A percentile compares a stretch with the other conserved stretches of the same genome.
Evolutionary conservation across 2,329 filamentous ascomycete species (phyloP).

Genomic region (Cryphonectria radicalis): DNA sequence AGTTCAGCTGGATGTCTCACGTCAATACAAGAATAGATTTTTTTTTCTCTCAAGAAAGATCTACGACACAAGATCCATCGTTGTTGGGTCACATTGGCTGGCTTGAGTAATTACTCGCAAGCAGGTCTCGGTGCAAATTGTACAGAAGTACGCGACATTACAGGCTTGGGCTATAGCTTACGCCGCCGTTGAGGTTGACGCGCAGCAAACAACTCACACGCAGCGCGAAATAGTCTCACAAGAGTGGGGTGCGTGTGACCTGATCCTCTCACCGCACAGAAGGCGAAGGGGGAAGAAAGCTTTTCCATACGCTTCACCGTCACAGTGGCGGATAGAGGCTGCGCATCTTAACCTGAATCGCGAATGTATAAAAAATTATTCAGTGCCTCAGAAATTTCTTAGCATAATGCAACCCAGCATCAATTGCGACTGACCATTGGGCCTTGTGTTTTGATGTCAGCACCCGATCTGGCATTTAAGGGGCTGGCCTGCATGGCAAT

Average conservation of each 20-base stretch:
- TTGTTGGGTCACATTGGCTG: background rate
- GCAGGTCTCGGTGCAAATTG: background rate
- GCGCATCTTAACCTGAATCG: background rate
- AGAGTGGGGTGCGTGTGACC: background rate
- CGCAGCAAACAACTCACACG: background rate
- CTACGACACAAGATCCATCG: background rate
- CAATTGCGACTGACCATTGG: background rate
- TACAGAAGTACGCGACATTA: background rate
- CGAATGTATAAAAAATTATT: background rate
- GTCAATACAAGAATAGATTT: background rate
- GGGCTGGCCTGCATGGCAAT: background rate
- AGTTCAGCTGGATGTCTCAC: background rate
- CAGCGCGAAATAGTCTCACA: background rate
- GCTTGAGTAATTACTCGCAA: background rate
- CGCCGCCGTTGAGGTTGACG: background rate
- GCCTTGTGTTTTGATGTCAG: background rate
- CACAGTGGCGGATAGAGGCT: constrained; percentile 13
- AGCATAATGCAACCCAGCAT: background rate
- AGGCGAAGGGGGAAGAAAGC: background rate
- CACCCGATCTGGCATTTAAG: background rate
- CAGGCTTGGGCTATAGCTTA: background rate
- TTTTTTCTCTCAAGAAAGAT: background rate
- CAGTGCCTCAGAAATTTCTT: background rate
- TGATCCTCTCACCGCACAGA: background rate
- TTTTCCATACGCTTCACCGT: background rate